Conservation (phyloP, 2,329 filamentous ascomycete species). For the Aspergillus sp. region DNA sequence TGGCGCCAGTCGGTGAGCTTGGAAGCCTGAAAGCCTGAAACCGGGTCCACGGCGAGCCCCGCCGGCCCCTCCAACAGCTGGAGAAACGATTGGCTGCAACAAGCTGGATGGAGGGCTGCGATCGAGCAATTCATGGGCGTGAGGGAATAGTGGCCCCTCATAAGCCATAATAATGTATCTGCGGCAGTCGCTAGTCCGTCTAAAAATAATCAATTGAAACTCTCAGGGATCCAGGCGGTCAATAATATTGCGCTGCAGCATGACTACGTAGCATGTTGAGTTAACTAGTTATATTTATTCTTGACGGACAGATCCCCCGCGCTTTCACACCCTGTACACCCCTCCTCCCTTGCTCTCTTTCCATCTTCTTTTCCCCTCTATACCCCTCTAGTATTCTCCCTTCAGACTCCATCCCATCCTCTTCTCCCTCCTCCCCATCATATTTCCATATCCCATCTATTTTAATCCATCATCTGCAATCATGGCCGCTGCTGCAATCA, state of each 20-base stretch:
- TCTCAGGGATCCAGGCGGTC: constrained; percentile 14
- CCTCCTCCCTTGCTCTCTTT: constrained; percentile 9
- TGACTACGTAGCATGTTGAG: neutral
- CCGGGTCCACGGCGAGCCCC: constrained; percentile 17
- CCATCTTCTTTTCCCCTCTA: constrained; percentile 5
- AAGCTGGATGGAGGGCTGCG: constrained; percentile 6
- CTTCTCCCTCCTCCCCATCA: neutral
- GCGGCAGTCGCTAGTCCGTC: constrained; percentile 2
- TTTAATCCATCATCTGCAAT: constrained; percentile 11
- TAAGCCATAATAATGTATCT: constrained; percentile 1
- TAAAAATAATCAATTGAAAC: constrained; percentile 19
- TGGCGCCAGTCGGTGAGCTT: constrained; percentile 12
- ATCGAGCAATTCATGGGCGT: constrained; percentile 3
- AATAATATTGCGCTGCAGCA: constrained; percentile 7
- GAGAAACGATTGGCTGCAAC: constrained; percentile 12
- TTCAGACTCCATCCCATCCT: neutral
- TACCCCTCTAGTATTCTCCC: neutral
- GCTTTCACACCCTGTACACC: constrained; percentile 19
- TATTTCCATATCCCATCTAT: neutral
- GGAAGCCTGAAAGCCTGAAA: constrained; percentile 15
- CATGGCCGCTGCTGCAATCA: constrained; percentile 44
- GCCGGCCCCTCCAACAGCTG: constrained; percentile 1
- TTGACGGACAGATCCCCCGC: constrained; percentile 18
- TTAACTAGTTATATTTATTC: neutral
- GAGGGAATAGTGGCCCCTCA: constrained; percentile 10